Evolutionary conservation across 441 rosid species (phyloP), one percentile per base, ranked within the genome.

Genomic region (Populus trichocarpa): DNA sequence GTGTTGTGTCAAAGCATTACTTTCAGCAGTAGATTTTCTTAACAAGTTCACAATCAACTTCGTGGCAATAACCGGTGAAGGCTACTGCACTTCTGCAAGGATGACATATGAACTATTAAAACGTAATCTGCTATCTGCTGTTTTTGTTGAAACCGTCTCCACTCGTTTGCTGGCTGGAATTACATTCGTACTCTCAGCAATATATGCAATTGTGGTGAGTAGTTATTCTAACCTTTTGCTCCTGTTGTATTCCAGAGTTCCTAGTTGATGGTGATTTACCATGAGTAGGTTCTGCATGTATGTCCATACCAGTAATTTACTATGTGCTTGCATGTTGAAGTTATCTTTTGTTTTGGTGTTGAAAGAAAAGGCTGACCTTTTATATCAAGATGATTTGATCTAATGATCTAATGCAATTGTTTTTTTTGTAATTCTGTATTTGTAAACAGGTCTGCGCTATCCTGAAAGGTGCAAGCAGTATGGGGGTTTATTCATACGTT

Each of bases 41-140:
- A 95, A 93, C 88, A 93, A 95, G 87, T 95, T 93, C 93, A 91
- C 98, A 1, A 87, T 93, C 83, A 92, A 88, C 90, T 93, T 95
- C 75, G 93, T 92, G 5, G 96, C 99, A 61, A 92, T 95, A 75
- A 92, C 99, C 0, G 98, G 99, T 3, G 97, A 93, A 82, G 85
- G 91, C 33, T 95, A 93, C 83, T 93, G 97, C 89, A 80, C 89
- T 42, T 95, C 94, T 33, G 95, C 99, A 0, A 90, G 85, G 83
- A 93, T 91, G 98, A 89, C 96, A 26, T 93, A 91, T 59, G 97
- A 93, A 82, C 96, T 95, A 57, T 82, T 95, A 70, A 90, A 81
- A 78, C 95, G 96, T 32, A 95, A 95, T 77, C 95, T 93, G 5
- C 96, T 95, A 72, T 95, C 99, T 36, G 90, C 94, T 75, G 96